These are phyloP conservation scores for Colletotrichum sublineola DNA, from an alignment of 2,329 filamentous ascomycete genomes.

Conservation along the genomic window DNA sequence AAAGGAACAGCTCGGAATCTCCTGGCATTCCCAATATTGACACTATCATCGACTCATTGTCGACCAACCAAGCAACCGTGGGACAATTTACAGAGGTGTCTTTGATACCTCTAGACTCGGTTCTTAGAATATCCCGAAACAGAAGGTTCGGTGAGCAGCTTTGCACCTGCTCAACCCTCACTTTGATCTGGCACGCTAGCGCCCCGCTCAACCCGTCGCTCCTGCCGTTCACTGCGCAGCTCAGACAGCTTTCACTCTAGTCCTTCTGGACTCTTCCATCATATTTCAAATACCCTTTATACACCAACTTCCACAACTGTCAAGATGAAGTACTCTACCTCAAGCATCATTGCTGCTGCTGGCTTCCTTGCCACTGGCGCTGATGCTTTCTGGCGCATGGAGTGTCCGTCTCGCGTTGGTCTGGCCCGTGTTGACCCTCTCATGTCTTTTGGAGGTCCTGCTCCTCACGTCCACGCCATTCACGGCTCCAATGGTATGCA, in stretches of 20 bases:
- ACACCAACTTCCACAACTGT: slow-evolving; percentile 42
- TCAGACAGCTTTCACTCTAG: not conserved
- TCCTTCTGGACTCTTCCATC: not conserved
- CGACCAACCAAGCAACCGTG: not conserved
- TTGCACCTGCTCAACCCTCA: slow-evolving; percentile 20
- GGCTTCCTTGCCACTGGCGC: slow-evolving; percentile 49
- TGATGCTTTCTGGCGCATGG: slow-evolving; percentile 89
- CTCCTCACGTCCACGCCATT: slow-evolving; percentile 79
- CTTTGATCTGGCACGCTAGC: not conserved
- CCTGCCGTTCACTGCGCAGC: not conserved
- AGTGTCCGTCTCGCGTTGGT: slow-evolving; percentile 79
- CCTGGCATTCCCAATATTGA: not conserved
- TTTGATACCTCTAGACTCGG: not conserved
- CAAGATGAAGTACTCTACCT: slow-evolving; percentile 32
- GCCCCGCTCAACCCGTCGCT: slow-evolving; percentile 15
- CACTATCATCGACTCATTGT: not conserved
- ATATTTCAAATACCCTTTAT: not conserved
- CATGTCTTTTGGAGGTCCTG: slow-evolving; percentile 70
- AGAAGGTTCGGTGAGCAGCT: slow-evolving; percentile 17
- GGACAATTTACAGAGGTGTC: not conserved
- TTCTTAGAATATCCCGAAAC: slow-evolving; percentile 3
- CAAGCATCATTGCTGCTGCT: slow-evolving; percentile 1
- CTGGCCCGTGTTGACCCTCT: slow-evolving; percentile 84
- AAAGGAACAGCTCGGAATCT: too few relatives aligned
- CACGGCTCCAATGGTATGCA: slow-evolving; percentile 82